A percentile compares a stretch with the other conserved stretches of the same genome.
Conservation (phyloP, 768 basidiomycete species). For the Tephrocybe rancida region DNA sequence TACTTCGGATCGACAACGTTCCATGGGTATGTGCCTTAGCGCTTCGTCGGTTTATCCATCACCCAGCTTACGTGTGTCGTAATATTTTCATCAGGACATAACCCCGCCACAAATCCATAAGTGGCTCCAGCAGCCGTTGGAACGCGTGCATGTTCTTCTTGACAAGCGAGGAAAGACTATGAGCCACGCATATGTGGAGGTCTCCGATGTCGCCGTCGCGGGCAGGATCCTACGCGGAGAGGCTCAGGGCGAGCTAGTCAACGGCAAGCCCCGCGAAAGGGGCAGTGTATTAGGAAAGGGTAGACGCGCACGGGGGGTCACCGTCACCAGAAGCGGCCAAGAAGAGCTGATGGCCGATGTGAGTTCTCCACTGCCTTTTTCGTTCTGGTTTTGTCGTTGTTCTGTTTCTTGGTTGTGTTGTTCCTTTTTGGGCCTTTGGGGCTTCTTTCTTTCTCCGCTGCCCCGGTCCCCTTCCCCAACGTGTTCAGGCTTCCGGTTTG, state of each 20-base stretch:
- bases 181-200: constrained; percentile 84
- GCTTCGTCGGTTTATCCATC: not conserved
- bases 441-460: not conserved
- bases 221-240: constrained; percentile 68
- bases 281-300: constrained; percentile 76
- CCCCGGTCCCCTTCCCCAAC: not conserved
- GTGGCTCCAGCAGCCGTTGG: constrained; percentile 74
- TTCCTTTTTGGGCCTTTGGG: not conserved
- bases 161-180: constrained; percentile 83
- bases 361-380: constrained; percentile 24
- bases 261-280: constrained; percentile 35
- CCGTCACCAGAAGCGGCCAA: constrained; percentile 78
- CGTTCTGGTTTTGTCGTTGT: not conserved
- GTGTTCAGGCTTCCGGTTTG: not conserved
- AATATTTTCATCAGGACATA: constrained; percentile 60
- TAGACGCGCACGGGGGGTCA: constrained; percentile 79
- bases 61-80: not conserved
- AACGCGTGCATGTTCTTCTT: constrained; percentile 75
- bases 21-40: constrained; percentile 65
- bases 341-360: constrained; percentile 84
- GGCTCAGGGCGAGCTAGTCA: constrained; percentile 39
- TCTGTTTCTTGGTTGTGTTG: not conserved
- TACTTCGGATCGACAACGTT: constrained; percentile 85
- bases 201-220: constrained; percentile 60
- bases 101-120: constrained; percentile 70